Conservation (phyloP, 768 basidiomycete genomes). For the Mycena rebaudengoi region DNA sequence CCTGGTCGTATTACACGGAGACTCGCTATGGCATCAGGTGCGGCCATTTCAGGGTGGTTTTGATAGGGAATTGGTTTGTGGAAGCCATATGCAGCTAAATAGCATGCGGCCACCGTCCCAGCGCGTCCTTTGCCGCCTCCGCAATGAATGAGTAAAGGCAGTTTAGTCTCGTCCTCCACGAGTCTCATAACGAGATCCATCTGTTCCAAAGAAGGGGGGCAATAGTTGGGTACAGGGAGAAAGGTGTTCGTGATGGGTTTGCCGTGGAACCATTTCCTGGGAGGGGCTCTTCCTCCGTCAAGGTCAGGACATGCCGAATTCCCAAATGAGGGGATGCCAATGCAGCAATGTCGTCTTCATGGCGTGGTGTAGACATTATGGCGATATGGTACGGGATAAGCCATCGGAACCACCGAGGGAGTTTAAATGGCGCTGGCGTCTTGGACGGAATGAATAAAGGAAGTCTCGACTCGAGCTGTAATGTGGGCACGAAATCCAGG, state of each 20-base stretch:
- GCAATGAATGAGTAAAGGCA: constrained; percentile 65
- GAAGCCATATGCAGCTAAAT: constrained; percentile 66
- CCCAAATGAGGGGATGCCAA: constrained; percentile 57
- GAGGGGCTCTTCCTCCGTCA: constrained; percentile 67
- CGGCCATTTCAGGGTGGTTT: constrained; percentile 56
- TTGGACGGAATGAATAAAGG: constrained; percentile 49
- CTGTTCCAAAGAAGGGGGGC: constrained; percentile 65
- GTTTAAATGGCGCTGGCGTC: constrained; percentile 36
- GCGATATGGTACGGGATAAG: constrained; percentile 66
- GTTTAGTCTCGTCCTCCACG: constrained; percentile 51
- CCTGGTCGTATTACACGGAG: constrained; percentile 63
- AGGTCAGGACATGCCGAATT: constrained; percentile 64
- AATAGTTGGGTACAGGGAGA: constrained; percentile 61
- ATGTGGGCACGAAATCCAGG: constrained; percentile 41
- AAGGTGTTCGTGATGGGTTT: constrained; percentile 60
- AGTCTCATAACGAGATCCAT: constrained; percentile 64
- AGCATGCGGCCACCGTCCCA: constrained; percentile 69
- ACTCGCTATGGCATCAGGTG: constrained; percentile 54
- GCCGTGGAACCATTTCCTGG: constrained; percentile 53
- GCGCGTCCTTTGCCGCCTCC: constrained; percentile 72
- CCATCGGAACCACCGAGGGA: constrained; percentile 72
- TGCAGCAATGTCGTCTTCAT: constrained; percentile 56
- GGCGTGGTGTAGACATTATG: constrained; percentile 66
- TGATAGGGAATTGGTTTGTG: constrained; percentile 46
- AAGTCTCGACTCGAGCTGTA: constrained; percentile 52